These are phyloP conservation scores for Aspergillus funiculosus DNA, from an alignment of 495 filamentous ascomycete species.

Conservation along the genomic window DNA sequence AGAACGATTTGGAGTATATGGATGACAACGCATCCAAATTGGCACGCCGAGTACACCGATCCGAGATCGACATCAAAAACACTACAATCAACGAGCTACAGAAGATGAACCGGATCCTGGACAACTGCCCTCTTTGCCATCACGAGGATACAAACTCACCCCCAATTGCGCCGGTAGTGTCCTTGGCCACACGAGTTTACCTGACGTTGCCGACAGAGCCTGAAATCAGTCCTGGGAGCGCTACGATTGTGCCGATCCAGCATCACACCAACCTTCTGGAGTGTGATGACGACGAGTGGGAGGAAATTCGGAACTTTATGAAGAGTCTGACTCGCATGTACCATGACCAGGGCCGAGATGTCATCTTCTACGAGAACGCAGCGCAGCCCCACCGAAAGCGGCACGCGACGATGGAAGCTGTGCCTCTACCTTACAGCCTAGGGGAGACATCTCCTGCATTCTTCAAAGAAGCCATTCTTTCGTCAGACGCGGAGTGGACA, in stretches of 20 bases:
- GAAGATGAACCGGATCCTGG: conserved; percentile 81
- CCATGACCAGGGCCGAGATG: conserved; percentile 80
- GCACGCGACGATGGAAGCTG: conserved; percentile 80
- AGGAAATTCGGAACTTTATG: conserved; percentile 99
- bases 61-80: conserved; percentile 83
- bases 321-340: conserved; percentile 92
- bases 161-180: conserved; percentile 85
- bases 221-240: conserved; percentile 76
- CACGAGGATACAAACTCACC: conserved; percentile 81
- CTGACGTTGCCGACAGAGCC: conserved; percentile 87
- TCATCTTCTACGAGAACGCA: conserved; percentile 97
- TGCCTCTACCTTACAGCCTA: conserved; percentile 80
- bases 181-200: conserved; percentile 79
- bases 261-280: conserved; percentile 88
- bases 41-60: conserved; percentile 82
- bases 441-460: conserved; percentile 90
- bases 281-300: conserved; percentile 99
- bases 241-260: conserved; percentile 82
- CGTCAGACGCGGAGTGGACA: conserved; percentile 84
- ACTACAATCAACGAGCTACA: conserved; percentile 83
- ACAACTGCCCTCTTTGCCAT: conserved; percentile 85
- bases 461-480: conserved; percentile 89
- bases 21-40: conserved; percentile 93
- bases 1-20: conserved; percentile 92
- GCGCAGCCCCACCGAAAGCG: conserved; percentile 69